phyloP scores from a whole-genome alignment of 169 alveolate species.

The Cryptosporidium canis region DNA sequence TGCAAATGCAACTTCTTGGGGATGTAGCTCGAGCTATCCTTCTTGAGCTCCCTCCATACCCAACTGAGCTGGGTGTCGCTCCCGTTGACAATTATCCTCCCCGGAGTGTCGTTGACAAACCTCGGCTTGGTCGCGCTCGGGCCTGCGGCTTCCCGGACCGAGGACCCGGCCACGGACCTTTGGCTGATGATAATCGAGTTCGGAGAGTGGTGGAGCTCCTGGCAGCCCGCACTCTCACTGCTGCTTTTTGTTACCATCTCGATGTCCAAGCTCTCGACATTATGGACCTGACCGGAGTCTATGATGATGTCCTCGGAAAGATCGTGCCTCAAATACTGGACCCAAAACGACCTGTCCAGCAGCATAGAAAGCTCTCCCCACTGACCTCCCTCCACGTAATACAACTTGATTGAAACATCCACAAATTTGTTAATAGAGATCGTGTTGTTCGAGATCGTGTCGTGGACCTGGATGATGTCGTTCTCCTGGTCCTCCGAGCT shows the following conservation, averaged over 20 bases:
- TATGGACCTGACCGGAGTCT: neutral
- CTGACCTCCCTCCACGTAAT: conserved; percentile 65
- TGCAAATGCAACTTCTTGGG: conserved; percentile 74
- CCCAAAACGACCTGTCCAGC: conserved; percentile 67
- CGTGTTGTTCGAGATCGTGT: conserved; percentile 20
- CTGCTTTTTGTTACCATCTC: conserved; percentile 12
- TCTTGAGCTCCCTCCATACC: conserved; percentile 72
- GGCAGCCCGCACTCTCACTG: neutral
- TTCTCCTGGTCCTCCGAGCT: neutral
- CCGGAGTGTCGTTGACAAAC: conserved; percentile 75
- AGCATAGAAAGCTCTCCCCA: conserved; percentile 64
- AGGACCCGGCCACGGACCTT: neutral
- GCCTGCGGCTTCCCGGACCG: neutral
- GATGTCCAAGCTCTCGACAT: neutral
- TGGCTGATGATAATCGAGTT: neutral
- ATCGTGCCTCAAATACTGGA: conserved; percentile 58
- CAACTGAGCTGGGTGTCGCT: conserved; percentile 76
- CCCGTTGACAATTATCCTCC: conserved; percentile 77
- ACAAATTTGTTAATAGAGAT: conserved; percentile 37
- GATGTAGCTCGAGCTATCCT: conserved; percentile 9
- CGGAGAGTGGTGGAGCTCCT: neutral
- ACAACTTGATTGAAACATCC: conserved; percentile 11
- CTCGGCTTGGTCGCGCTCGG: conserved; percentile 31
- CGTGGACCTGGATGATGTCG: conserved; percentile 49
- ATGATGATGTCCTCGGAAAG: conserved; percentile 18